Evolutionary conservation across 2,329 filamentous ascomycete species (phyloP), one percentile per base, ranked within the genome.

Genomic region (Rhynchosporium secalis): DNA sequence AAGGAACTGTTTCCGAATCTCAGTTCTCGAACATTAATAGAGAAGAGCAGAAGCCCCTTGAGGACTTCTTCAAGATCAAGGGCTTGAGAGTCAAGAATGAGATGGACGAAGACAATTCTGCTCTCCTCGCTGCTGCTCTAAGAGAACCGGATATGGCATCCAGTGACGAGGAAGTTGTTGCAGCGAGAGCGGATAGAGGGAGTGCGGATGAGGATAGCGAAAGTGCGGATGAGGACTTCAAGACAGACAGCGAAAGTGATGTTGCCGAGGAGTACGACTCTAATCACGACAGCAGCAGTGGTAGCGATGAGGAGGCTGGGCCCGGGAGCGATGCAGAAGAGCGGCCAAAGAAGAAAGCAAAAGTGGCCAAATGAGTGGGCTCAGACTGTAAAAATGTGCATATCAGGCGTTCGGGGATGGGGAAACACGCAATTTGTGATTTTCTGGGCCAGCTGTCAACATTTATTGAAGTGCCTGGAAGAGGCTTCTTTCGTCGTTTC

Each of bases 11-110:
- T 58, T 90, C 90, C 62, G 92, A 96, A 72, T 92, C 93, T 71
- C 93, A 97, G 73, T 99, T 99, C 80, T 96, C 92, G 79, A 99
- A 99, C 81, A 99, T 99, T 76, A 99, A 97, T 76, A 90, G 94
- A 70, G 95, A 99, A 79, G 95, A 99, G 75, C 91, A 98, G 77
- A 91, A 95, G 78, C 91, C 91, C 6, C 85, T 99, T n/a, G 95
- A 99, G 76, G 88, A 89, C 69, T 99, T 99, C 80, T 97, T 99
- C 85, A 95, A 96, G 78, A 86, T 92, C 70, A 98, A 98, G 82
- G 90, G 89, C 65, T 84, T 99, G 72, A 91, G 94, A 60, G 93
- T 96, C 62, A 98, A 97, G 87, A 99, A 99, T 76, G 95, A 99
- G 78, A 97, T 99, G 80, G 89, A 96, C 65, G 95, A 97, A 75